Evolutionary conservation across 164 flowering plant genomes (phyloP), one percentile per base, ranked within the genome.

Genomic region (Piper betle): DNA sequence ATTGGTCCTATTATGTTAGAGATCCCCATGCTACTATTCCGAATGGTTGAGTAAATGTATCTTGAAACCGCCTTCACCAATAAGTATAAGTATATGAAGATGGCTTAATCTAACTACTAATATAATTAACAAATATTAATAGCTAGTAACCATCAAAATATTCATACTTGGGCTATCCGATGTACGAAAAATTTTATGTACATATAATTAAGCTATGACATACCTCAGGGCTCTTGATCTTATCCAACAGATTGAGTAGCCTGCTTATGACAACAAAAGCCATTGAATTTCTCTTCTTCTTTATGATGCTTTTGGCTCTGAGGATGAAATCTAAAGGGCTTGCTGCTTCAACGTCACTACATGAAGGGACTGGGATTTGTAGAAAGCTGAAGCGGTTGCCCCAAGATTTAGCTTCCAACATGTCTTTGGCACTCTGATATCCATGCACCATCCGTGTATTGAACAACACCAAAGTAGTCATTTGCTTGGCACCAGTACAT

Each of bases 401-500:
- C 84, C 80, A 78, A 20, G 69, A 53, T 4, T 66, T 59, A 0
- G 75, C 61, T 52, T 70, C 60, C 0, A 59, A 20, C 86, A 86
- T 86, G 33, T 83, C 86, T 40, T 69, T 10, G 9, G 78, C 48
- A 4, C 81, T 61, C 41, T 71, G 72, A 65, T 79, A 82, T 0
- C 68, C 73, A 33, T 39, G 58, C 52, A 77, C 43, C 20, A 25
- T 62, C 59, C 88, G 79, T 0, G 85, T 80, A 64, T 79, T 86
- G 16, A 82, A 66, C 61, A 86, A 37, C 58, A 83, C 85, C 60
- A 80, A 6, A 37, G 88, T 80, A 0, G 85, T 83, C 0, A 78
- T 65, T 9, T 62, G 16, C 39, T 70, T 55, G 0, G 73, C 58
- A 13, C 59, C 57, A 0, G 73, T 56, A 13, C 57, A 61, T 1